A percentile compares a stretch with the other conserved stretches of the same genome.
These are phyloP conservation scores for Ustilago bromivora DNA, from an alignment of 1,284 basidiomycete species.

Conservation along the genomic window DNA sequence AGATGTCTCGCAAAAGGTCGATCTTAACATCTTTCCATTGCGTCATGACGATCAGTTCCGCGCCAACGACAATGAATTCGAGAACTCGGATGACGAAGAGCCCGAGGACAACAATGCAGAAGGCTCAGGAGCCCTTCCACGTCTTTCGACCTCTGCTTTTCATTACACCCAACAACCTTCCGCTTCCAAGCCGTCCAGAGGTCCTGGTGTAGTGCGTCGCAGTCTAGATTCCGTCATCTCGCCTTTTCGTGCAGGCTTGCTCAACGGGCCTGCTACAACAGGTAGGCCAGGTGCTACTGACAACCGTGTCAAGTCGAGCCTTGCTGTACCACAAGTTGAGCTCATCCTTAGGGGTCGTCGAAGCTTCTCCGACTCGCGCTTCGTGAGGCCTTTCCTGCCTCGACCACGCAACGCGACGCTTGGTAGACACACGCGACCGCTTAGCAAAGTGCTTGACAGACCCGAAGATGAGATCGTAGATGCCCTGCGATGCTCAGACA, in stretches of 20 bases:
- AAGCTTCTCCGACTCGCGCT: slow-evolving; percentile 51
- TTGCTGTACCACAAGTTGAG: slow-evolving; percentile 9
- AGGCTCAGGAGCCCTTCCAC: neutral
- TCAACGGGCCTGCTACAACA: slow-evolving; percentile 12
- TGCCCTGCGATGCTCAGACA: neutral
- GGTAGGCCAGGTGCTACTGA: neutral
- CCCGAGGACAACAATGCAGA: slow-evolving; percentile 3
- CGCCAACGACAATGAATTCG: slow-evolving; percentile 33
- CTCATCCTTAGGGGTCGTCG: slow-evolving; percentile 25
- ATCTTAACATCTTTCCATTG: slow-evolving; percentile 31
- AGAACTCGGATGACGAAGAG: slow-evolving; percentile 34
- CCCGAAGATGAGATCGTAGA: slow-evolving; percentile 35
- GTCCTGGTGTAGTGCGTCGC: slow-evolving; percentile 40
- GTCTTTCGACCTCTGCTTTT: slow-evolving; percentile 4
- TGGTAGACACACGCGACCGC: slow-evolving; percentile 19
- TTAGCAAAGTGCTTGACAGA: slow-evolving; percentile 37
- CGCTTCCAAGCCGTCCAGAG: neutral
- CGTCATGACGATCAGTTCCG: slow-evolving; percentile 45
- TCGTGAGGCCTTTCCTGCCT: slow-evolving; percentile 37
- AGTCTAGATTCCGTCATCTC: slow-evolving; percentile 50
- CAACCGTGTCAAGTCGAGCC: neutral
- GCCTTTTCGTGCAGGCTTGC: slow-evolving; percentile 43
- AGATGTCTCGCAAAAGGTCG: slow-evolving; percentile 15
- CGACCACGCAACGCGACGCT: slow-evolving; percentile 18
- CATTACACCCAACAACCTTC: neutral